Conservation (phyloP, 352 stramenopile genomes). For the Phytophthora crassamura region DNA sequence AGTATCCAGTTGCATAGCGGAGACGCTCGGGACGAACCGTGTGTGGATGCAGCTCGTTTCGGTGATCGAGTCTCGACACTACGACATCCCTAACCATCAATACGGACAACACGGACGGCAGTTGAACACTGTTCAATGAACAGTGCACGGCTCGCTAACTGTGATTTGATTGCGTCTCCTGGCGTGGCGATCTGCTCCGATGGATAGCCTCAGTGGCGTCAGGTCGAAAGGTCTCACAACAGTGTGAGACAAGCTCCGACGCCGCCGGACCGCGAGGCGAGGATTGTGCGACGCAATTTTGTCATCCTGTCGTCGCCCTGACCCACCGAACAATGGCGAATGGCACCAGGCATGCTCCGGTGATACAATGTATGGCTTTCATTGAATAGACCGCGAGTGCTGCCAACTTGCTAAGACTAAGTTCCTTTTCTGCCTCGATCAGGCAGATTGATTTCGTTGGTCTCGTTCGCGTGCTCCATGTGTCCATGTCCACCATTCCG, state of each 20-base stretch:
- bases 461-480: conserved; percentile 25
- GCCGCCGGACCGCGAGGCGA: too few relatives aligned
- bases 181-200: conserved; percentile 10
- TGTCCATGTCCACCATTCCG: conserved; percentile 15
- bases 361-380: neutral
- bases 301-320: neutral
- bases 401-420: too few relatives aligned
- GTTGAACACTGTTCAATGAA: too few relatives aligned
- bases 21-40: neutral
- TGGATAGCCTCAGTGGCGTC: conserved; percentile 38
- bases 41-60: conserved; percentile 14
- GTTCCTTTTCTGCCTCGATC: conserved; percentile 16
- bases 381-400: conserved; percentile 14
- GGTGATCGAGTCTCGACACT: conserved; percentile 26
- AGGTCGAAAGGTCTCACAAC: conserved; percentile 26
- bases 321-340: conserved; percentile 19
- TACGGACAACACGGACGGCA: conserved; percentile 9
- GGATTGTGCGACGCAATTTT: conserved; percentile 15
- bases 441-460: conserved; percentile 5
- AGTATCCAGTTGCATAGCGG: conserved; percentile 10
- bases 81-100: conserved; percentile 16
- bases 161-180: conserved; percentile 3
- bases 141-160: too few relatives aligned
- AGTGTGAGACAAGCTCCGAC: too few relatives aligned
- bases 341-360: too few relatives aligned